Conservation (phyloP, 257 asterid genomes). For the Schizonepeta tenuifolia region DNA sequence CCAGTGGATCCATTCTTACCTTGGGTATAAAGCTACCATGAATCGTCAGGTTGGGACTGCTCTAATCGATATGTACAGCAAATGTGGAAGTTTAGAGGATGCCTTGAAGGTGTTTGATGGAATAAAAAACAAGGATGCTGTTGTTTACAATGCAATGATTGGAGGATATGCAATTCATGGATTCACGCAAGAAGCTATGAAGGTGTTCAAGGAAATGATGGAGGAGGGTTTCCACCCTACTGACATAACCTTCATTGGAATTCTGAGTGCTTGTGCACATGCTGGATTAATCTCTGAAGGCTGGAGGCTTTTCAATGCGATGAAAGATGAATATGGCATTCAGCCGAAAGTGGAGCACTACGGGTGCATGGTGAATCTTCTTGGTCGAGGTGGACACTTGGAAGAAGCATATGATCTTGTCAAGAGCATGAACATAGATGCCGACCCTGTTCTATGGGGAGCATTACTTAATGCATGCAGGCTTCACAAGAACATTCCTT, state of each 20-base stretch:
- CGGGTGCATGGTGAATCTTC: constrained; percentile 67
- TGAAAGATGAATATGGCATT: constrained; percentile 42
- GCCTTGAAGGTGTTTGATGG: constrained; percentile 50
- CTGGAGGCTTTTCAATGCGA: constrained; percentile 40
- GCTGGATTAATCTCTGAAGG: constrained; percentile 59
- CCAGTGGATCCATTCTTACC: constrained; percentile 55
- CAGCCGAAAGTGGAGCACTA: constrained; percentile 59
- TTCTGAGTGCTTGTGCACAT: constrained; percentile 58
- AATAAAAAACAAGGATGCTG: constrained; percentile 48
- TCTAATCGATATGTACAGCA: constrained; percentile 59
- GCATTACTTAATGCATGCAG: constrained; percentile 55
- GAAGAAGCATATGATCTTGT: constrained; percentile 53
- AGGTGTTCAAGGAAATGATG: constrained; percentile 45
- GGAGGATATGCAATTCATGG: constrained; percentile 57
- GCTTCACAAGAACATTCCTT: constrained; percentile 48
- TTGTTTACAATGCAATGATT: constrained; percentile 54
- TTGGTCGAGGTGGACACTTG: constrained; percentile 55
- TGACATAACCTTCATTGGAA: constrained; percentile 53
- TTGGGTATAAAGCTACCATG: constrained; percentile 14
- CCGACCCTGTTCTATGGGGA: constrained; percentile 54
- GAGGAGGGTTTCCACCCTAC: constrained; percentile 42
- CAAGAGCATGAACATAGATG: constrained; percentile 29
- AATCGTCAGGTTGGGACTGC: constrained; percentile 50
- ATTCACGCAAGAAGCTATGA: constrained; percentile 46
- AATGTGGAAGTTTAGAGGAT: constrained; percentile 61